Evolutionary conservation across 2,329 filamentous ascomycete genomes (phyloP).

Genomic region (Karstenula rhodostoma): DNA sequence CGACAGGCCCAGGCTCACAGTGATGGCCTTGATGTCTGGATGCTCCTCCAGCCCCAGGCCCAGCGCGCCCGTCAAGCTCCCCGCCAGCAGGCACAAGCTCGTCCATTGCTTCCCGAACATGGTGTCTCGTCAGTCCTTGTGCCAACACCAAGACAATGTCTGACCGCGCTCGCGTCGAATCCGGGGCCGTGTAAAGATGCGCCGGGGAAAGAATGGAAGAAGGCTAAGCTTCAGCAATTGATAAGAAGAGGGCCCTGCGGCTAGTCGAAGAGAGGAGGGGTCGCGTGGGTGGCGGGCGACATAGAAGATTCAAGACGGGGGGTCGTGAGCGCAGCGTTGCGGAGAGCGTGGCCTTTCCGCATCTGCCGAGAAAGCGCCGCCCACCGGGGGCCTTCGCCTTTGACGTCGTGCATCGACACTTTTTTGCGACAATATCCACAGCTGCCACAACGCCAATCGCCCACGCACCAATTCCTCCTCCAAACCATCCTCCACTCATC

Average conservation of each 20-base stretch:
- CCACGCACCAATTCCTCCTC: neutral
- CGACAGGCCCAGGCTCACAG: constrained; percentile 58
- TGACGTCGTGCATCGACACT: constrained; percentile 40
- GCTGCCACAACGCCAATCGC: neutral
- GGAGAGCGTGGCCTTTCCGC: constrained; percentile 47
- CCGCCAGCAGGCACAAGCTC: constrained; percentile 49
- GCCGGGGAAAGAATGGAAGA: constrained; percentile 38
- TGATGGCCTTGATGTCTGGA: constrained; percentile 69
- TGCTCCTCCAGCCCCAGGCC: constrained; percentile 47
- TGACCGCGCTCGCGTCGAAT: constrained; percentile 4
- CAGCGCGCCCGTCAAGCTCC: constrained; percentile 40
- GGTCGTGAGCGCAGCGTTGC: constrained; percentile 20
- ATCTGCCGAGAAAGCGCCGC: constrained; percentile 27
- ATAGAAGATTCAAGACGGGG: constrained; percentile 36
- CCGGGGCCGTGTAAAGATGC: neutral
- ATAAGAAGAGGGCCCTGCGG: constrained; percentile 22
- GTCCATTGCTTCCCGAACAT: constrained; percentile 48
- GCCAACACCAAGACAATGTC: constrained; percentile 16
- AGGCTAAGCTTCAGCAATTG: constrained; percentile 37
- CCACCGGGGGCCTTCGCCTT: constrained; percentile 33
- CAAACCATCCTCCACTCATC: neutral
- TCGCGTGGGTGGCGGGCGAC: constrained; percentile 29
- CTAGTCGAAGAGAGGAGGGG: constrained; percentile 36
- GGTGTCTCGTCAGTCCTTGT: constrained; percentile 28
- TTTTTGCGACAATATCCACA: constrained; percentile 12